Conservation (phyloP, 495 filamentous ascomycete genomes). For the Neurospora sp. region DNA sequence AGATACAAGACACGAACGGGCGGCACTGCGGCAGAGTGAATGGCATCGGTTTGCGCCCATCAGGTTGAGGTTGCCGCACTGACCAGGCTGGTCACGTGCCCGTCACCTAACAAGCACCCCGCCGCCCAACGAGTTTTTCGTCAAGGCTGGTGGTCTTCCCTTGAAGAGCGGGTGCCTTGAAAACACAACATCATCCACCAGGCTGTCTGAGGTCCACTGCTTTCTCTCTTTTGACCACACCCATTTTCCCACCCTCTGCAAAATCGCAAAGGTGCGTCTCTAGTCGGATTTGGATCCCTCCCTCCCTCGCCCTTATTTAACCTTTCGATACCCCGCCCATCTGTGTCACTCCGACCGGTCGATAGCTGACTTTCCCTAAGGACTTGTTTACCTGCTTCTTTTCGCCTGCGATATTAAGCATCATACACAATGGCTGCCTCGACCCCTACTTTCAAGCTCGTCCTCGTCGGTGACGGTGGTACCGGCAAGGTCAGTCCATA, state of each 20-base stretch:
- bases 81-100: conserved; percentile 21
- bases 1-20: no score
- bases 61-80: conserved; percentile 8
- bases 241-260: conserved; percentile 6
- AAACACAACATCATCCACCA: conserved; percentile 23
- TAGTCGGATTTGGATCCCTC: not conserved
- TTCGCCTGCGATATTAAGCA: conserved; percentile 11
- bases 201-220: conserved; percentile 15
- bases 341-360: not conserved
- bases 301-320: not conserved
- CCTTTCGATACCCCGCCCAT: not conserved
- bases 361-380: conserved; percentile 5
- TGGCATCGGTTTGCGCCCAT: not conserved
- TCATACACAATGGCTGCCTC: conserved; percentile 48
- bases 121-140: conserved; percentile 31
- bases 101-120: conserved; percentile 12
- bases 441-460: conserved; percentile 91
- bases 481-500: conserved; percentile 79
- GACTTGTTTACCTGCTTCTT: conserved; percentile 20
- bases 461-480: conserved; percentile 98
- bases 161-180: conserved; percentile 14
- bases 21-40: not conserved
- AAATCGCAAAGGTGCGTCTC: conserved; percentile 16
- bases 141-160: conserved; percentile 22
- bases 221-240: conserved; percentile 19